Conservation (phyloP, 148 eudicot genomes). For the Euryodendron excelsum region DNA sequence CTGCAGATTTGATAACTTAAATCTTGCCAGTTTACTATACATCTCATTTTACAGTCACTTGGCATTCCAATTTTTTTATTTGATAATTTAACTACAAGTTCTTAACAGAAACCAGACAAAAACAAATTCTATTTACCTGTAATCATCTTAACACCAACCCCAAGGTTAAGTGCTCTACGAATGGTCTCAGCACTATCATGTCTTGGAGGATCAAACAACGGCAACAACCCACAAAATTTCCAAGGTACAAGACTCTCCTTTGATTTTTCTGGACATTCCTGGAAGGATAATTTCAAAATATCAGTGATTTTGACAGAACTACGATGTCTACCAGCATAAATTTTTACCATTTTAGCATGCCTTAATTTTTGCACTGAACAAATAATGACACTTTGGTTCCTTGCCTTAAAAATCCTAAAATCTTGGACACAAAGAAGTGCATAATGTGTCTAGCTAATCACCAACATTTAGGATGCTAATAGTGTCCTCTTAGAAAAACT, state of each 20-base stretch:
- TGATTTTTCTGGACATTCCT: slow-evolving; percentile 62
- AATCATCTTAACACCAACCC: slow-evolving; percentile 79
- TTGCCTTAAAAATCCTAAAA: slow-evolving; percentile 6
- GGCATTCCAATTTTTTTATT: not conserved
- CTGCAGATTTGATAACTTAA: not conserved
- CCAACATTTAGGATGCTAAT: not conserved
- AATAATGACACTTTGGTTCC: not conserved
- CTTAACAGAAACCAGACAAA: not conserved
- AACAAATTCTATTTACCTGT: slow-evolving; percentile 38
- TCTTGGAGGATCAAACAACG: slow-evolving; percentile 82
- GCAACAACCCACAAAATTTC: slow-evolving; percentile 66
- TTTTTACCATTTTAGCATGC: not conserved
- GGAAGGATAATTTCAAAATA: slow-evolving; percentile 15
- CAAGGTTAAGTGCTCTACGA: slow-evolving; percentile 69
- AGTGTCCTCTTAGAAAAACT: not conserved
- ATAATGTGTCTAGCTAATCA: not conserved
- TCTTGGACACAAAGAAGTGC: not conserved
- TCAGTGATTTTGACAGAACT: not conserved
- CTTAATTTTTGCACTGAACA: not conserved
- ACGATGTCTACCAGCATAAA: not conserved
- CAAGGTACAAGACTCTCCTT: slow-evolving; percentile 67
- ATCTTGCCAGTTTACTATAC: not conserved
- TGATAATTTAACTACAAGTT: not conserved
- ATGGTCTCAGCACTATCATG: slow-evolving; percentile 83
- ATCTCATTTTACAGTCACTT: not conserved